Evolutionary conservation across 1,139 yeast species (phyloP).

Genomic region (Zygoascus hellenicus): DNA sequence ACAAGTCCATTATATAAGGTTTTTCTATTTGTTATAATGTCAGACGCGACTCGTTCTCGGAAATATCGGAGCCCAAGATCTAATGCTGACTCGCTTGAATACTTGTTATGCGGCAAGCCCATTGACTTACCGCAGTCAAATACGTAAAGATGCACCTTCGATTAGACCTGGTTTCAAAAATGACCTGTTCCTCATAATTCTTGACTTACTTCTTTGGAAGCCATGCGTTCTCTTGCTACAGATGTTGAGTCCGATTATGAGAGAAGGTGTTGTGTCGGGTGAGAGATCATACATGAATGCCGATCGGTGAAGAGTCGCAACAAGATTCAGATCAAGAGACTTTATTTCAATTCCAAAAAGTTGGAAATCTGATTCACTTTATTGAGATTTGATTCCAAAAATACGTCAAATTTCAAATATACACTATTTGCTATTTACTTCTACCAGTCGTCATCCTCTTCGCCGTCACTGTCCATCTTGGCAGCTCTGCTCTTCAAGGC

Average conservation of each 20-base stretch:
- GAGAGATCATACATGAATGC: background rate
- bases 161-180: background rate
- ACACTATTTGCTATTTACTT: background rate
- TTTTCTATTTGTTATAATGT: slow-evolving; percentile 31
- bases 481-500: slow-evolving; percentile 84
- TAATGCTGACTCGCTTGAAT: slow-evolving; percentile 31
- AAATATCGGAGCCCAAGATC: slow-evolving; percentile 41
- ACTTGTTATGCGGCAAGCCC: slow-evolving; percentile 30
- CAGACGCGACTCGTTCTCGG: slow-evolving; percentile 40
- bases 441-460: slow-evolving; percentile 48
- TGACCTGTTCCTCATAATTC: background rate
- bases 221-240: slow-evolving; percentile 17
- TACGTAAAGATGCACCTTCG: slow-evolving; percentile 45
- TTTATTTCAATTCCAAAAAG: no score
- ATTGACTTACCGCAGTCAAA: slow-evolving; percentile 47
- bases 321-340: no score
- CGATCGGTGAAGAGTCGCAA: background rate
- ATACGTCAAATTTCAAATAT: no score
- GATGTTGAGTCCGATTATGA: background rate
- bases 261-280: background rate
- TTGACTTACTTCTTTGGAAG: slow-evolving; percentile 36
- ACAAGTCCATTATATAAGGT: slow-evolving; percentile 6
- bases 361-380: no score
- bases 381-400: no score
- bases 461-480: slow-evolving; percentile 74